These are phyloP conservation scores for Heliophila coronopifolia DNA, from an alignment of 441 rosid species.

Conservation along the genomic window DNA sequence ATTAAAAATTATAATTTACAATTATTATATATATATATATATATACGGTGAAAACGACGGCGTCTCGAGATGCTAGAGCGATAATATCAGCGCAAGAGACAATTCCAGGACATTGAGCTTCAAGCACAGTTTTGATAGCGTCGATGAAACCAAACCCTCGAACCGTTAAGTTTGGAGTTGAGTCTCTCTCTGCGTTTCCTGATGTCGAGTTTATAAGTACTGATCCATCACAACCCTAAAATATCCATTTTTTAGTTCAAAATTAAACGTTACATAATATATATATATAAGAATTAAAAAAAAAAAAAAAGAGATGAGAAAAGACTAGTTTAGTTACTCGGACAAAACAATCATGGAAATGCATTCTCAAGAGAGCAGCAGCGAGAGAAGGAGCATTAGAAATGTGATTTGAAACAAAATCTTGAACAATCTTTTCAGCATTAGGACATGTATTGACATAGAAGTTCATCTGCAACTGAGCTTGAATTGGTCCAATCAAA, in stretches of 20 bases:
- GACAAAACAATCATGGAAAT: conserved; percentile 64
- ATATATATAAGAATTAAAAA: background rate
- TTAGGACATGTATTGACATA: conserved; percentile 63
- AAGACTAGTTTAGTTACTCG: conserved; percentile 31
- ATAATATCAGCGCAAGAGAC: conserved; percentile 68
- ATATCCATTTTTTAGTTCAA: too few relatives aligned
- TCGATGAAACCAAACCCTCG: conserved; percentile 62
- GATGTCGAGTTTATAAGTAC: conserved; percentile 53
- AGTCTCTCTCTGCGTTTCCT: conserved; percentile 62
- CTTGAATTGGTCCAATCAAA: conserved; percentile 31
- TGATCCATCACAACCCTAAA: conserved; percentile 63
- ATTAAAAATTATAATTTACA: too few relatives aligned
- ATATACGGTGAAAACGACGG: conserved; percentile 25
- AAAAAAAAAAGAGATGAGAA: background rate
- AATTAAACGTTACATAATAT: background rate
- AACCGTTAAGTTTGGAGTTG: conserved; percentile 60
- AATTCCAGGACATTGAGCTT: conserved; percentile 46
- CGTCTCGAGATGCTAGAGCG: conserved; percentile 59
- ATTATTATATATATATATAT: background rate
- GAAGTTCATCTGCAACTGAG: conserved; percentile 48
- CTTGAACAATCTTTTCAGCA: conserved; percentile 59
- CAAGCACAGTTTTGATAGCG: conserved; percentile 49
- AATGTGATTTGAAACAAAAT: conserved; percentile 47
- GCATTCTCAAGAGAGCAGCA: conserved; percentile 61
- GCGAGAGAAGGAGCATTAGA: conserved; percentile 61